These are phyloP conservation scores for Herpotrichia juniperi DNA, from an alignment of 2,329 filamentous ascomycete species.

Conservation along the genomic window DNA sequence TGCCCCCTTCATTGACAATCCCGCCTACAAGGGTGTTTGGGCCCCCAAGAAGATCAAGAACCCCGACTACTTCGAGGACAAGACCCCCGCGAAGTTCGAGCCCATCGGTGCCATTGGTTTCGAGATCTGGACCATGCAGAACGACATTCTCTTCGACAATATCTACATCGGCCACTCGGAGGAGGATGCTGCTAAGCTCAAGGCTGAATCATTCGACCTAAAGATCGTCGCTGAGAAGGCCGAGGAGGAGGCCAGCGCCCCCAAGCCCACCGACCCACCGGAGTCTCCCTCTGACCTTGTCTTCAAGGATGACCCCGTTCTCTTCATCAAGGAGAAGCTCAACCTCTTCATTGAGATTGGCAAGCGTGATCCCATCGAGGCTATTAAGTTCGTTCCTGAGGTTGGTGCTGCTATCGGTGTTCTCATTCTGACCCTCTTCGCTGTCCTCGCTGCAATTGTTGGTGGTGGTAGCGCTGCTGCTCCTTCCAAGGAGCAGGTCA, in stretches of 20 bases:
- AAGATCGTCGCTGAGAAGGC: constrained; percentile 86
- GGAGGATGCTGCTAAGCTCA: constrained; percentile 88
- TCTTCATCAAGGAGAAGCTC: constrained; percentile 89
- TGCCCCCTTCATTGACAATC: constrained; percentile 93
- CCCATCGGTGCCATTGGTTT: constrained; percentile 98
- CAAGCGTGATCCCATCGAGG: constrained; percentile 81
- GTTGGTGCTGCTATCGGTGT: constrained; percentile 81
- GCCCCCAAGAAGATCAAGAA: constrained; percentile 95
- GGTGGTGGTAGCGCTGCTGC: constrained; percentile 67
- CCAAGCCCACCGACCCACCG: constrained; percentile 70
- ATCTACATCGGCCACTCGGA: constrained; percentile 99
- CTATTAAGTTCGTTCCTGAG: constrained; percentile 89
- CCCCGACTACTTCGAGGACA: constrained; percentile 96
- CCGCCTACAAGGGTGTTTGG: constrained; percentile 96
- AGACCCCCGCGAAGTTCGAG: constrained; percentile 94
- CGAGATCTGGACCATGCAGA: constrained; percentile 99
- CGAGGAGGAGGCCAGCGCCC: constrained; percentile 78
- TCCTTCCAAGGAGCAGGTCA: constrained; percentile 69
- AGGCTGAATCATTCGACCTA: constrained; percentile 85
- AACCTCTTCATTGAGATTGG: constrained; percentile 88
- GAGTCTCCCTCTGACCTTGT: constrained; percentile 77
- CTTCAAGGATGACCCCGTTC: constrained; percentile 90
- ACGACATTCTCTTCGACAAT: constrained; percentile 98
- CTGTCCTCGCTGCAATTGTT: constrained; percentile 71
- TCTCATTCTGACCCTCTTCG: constrained; percentile 71